Evolutionary conservation across 192 early-diverging fungal genomes (phyloP).

Genomic region (Rhizophagus prolifer): DNA sequence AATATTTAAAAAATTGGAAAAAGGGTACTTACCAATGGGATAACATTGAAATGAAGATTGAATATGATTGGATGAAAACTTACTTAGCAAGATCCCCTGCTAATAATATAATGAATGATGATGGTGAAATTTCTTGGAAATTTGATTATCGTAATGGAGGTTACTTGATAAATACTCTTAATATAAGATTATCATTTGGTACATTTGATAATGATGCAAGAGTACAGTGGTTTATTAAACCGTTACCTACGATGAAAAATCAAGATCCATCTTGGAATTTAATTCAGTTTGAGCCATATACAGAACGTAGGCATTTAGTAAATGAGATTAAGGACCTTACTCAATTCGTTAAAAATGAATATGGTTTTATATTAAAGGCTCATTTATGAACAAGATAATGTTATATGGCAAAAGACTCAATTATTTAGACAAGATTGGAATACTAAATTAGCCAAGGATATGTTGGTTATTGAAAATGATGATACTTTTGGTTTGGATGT

Average conservation of each 20-base stretch:
- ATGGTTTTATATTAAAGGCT: background rate
- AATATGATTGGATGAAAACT: background rate
- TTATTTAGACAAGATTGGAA: background rate
- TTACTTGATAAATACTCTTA: background rate
- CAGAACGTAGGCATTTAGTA: background rate
- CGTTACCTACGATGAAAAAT: background rate
- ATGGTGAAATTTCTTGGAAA: background rate
- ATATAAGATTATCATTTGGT: background rate
- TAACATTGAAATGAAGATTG: background rate
- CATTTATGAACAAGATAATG: background rate
- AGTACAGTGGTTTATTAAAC: background rate
- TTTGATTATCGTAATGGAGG: background rate
- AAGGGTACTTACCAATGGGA: background rate
- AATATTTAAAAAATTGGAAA: background rate
- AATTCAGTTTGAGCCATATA: background rate
- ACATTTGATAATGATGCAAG: background rate
- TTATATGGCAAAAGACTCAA: conserved; percentile 10
- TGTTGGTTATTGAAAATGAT: background rate
- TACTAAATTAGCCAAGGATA: background rate
- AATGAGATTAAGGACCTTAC: background rate
- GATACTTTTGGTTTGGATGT: background rate
- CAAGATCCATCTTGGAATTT: background rate
- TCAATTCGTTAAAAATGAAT: background rate
- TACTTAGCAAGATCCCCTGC: background rate
- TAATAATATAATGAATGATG: background rate